Conservation (phyloP, 805 yeast species). For the Lipomyces sp. region DNA sequence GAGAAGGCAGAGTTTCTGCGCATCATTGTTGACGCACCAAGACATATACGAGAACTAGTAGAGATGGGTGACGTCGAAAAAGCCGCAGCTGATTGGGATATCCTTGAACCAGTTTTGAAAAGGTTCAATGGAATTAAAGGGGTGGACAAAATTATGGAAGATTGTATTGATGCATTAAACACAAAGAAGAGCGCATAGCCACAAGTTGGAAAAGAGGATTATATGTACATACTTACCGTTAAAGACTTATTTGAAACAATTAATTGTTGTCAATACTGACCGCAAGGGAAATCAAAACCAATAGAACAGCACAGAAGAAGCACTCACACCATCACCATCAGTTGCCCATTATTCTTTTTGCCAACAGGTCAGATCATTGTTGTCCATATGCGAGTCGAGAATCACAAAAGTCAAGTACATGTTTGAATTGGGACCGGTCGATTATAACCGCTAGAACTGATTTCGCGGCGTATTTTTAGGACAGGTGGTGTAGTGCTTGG, state of each 20-base stretch:
- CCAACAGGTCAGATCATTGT: not conserved
- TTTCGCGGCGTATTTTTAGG: slow-evolving; percentile 2
- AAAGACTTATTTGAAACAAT: not conserved
- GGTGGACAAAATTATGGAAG: slow-evolving; percentile 20
- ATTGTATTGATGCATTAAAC: slow-evolving; percentile 10
- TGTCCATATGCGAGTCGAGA: not conserved
- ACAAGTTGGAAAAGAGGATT: not conserved
- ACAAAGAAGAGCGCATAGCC: not conserved
- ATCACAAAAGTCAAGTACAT: slow-evolving; percentile 3
- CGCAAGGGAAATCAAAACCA: not conserved
- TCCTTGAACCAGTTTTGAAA: slow-evolving; percentile 19
- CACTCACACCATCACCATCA: not conserved
- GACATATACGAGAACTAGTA: slow-evolving; percentile 16
- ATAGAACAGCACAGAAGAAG: not conserved
- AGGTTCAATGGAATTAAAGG: slow-evolving; percentile 13
- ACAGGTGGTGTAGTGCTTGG: slow-evolving; percentile 24
- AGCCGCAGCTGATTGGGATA: slow-evolving; percentile 28
- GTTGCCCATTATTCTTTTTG: not conserved
- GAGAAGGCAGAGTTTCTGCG: slow-evolving; percentile 10
- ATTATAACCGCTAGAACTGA: not conserved
- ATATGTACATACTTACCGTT: not conserved
- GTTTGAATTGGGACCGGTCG: not conserved
- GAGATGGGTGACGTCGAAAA: slow-evolving; percentile 16
- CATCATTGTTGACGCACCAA: slow-evolving; percentile 25
- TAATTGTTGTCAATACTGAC: not conserved